Base-by-base conservation (phyloP, 371 early-diverging fungal species). In the Batkoa obscura region DNA sequence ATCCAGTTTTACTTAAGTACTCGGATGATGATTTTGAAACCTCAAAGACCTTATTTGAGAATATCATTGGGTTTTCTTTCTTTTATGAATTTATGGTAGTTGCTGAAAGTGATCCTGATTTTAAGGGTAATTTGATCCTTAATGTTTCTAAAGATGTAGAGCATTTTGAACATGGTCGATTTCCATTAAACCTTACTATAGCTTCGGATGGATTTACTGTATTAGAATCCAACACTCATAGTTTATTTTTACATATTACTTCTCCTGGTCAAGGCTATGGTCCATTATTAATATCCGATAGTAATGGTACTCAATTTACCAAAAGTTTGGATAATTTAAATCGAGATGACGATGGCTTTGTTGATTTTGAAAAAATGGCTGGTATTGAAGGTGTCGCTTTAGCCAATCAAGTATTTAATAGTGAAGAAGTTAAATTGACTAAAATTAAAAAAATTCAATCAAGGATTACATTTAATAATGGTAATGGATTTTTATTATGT, bases 291-390 rank as follows among this genome's bases (percentile, higher is more conserved):
- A 79, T 78, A 12, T 88, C 90, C 60, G 84, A 88, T 66, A 80
- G 83, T 6, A 86, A 88, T 52, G 94, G 94, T 43, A 85, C 85
- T 1, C 79, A 78, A 53, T 93, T 75, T 67, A 75, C 76, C 31
- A 60, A 73, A 35, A 74, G 86, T 0, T 67, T 83, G 39, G 74
- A 75, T 39, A 64, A 80, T 31, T 82, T 86, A 32, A 93, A 94
- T 64, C 82, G 87, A 38, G 82, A 88, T 45, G 74, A 73, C 9
- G 55, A 61, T 33, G 93, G 94, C 30, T 74, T 84, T 56, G 94
- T 94, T 3, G 97, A 97, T 61, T 90, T 88, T 69, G 94, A 94
- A 64, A 86, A 85, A 60, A 81, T 94, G 76, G 81, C 83, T 51
- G 94, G 89, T 9, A 76, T 97, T 31, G 81, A 83, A 62, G 93